Base-by-base conservation (phyloP, 495 filamentous ascomycete genomes). In the Penicillium argentinense region DNA sequence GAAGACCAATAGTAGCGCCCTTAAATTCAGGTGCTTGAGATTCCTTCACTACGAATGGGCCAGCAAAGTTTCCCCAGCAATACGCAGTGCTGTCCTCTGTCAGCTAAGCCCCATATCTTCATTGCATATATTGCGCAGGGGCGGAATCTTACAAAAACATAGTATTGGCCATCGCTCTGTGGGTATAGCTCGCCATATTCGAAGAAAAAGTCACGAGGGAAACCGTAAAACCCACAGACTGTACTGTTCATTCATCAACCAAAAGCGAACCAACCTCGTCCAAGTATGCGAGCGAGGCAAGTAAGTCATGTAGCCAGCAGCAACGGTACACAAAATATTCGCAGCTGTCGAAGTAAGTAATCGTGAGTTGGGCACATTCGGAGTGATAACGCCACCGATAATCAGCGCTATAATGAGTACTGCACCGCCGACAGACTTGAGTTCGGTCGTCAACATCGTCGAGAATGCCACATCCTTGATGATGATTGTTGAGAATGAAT, bases 101-200 rank as follows among this genome's bases (percentile, higher is more conserved):
- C 30, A 17, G 5, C n/a, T 9, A 44, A 33, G 3, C 21, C 2
- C 21, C 1, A 44, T 33, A 44, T n/a, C n/a, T n/a, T n/a, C n/a
- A n/a, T n/a, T 17, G 14, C 7, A 33, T 22, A 33, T 1, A 13
- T 14, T 21, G 23, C 11, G 25, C 9, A n/a, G 5, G 12, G 30
- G 18, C 9, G 12, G 13, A 17, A 42, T n/a, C 49, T 34, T 26
- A 53, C 49, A 53, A 47, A 9, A 53, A 42, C n/a, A 53, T 16
- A 25, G 49, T 37, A 21, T 53, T 53, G 12, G 49, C 42, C 42
- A 53, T 53, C 12, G 49, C 34, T 13, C 49, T n/a, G 39, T 53
- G 49, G 9, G 49, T 53, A 41, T 53, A 53, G 16, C 49, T 43
- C 3, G 49, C 49, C 49, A 53, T 47, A 36, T 53, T 53, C 9